phyloP scores from a whole-genome alignment of 2,329 filamentous ascomycete species.

The Cladorrhinum sp. region DNA sequence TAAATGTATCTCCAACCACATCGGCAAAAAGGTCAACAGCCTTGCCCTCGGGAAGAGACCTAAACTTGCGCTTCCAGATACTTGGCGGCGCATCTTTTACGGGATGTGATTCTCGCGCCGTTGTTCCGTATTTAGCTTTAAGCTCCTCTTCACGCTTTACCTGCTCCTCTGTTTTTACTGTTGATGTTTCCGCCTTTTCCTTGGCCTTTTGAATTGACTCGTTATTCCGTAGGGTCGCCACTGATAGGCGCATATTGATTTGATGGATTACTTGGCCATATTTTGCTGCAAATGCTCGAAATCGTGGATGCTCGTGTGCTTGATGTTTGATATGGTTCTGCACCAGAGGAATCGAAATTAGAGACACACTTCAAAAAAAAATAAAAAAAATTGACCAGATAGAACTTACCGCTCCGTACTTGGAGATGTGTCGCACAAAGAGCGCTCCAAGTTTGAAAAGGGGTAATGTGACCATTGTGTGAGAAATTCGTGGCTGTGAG shows the following conservation, averaged over 20 bases:
- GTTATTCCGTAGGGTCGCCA: constrained; percentile 56
- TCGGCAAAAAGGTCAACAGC: constrained; percentile 66
- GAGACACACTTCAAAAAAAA: background rate
- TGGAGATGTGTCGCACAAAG: constrained; percentile 64
- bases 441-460: constrained; percentile 65
- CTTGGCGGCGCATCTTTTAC: constrained; percentile 37
- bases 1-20: constrained; percentile 62
- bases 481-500: background rate
- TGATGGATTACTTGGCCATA: constrained; percentile 65
- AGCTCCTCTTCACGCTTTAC: constrained; percentile 51
- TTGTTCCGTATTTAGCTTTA: constrained; percentile 41
- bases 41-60: constrained; percentile 61
- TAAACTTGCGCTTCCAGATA: constrained; percentile 61
- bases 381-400: background rate
- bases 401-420: constrained; percentile 63
- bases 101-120: constrained; percentile 41
- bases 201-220: constrained; percentile 57
- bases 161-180: constrained; percentile 64
- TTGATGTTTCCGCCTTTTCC: constrained; percentile 61
- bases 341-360: constrained; percentile 11
- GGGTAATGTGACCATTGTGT: constrained; percentile 60
- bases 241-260: constrained; percentile 63
- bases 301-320: constrained; percentile 62
- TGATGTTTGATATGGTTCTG: constrained; percentile 65
- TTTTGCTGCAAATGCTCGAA: constrained; percentile 57